Base-by-base conservation (phyloP, 441 rosid genomes). In the Populus hybrid region DNA sequence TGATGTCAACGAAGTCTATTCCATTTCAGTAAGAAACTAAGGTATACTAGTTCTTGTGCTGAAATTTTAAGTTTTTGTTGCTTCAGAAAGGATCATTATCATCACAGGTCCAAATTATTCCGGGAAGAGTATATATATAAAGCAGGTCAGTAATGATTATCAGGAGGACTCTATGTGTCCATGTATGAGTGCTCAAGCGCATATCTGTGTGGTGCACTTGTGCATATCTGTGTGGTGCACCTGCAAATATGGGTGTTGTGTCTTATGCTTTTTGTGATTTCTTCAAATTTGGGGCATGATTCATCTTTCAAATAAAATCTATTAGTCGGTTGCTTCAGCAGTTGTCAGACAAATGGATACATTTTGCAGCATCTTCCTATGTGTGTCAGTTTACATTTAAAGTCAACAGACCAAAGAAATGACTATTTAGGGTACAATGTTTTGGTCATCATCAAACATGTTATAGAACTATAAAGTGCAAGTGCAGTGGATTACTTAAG, bases 101-200 rank as follows among this genome's bases (percentile, higher is more conserved):
- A 94, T 96, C 79, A 94, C 98, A 20, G 99, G 99, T 82, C 99
- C 99, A 73, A 96, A 94, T 86, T 96, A 90, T 87, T 94, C 98
- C 21, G 99, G 99, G 85, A 96, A 96, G 87, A 96, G 99, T 78
- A 93, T 96, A 81, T 96, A 94, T 81, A 84, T 93, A 82, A 96
- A 96, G 83, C 99, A 96, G 98, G 99, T 91, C 10, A 70, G 84
- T 67, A 46, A 57, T 10, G 36, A 18, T n/a, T 8, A 16, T 16
- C 61, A 1, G 61, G 61, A 18, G 61, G n/a, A 54, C 64, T 10
- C n/a, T 28, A 11, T 64, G 23, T 28, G 10, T 54, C 10, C 26
- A 23, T 64, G 20, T 40, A 21, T 69, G 63, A 38, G 32, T 23
- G 63, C 36, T 12, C 50, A 20, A 12, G 1, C 0, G 5, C 65